Evolutionary conservation across 2,329 filamentous ascomycete genomes (phyloP), one percentile per base, ranked within the genome.

Genomic region (Xylariaceae sp.): DNA sequence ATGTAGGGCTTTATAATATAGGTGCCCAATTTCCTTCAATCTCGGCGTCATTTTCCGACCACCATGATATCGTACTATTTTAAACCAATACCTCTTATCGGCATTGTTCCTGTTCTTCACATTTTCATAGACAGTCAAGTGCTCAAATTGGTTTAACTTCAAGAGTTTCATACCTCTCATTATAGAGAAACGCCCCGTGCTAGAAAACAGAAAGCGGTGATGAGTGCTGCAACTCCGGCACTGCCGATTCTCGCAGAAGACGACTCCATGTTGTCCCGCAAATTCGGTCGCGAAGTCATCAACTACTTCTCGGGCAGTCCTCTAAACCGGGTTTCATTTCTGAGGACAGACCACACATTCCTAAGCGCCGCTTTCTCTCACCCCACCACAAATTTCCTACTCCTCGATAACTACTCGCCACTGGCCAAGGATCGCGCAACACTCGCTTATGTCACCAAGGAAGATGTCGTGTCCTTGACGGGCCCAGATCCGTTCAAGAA

Each of bases 221-320:
- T 69, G 64, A 56, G 59, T 47, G 33, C 50, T 23, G 40, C 55
- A 48, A 64, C 68, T 25, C 75, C 76, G 45, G 67, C 72, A 55
- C 66, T 74, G 45, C 66, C 71, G 44, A 53, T 63, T 40, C 66
- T 75, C 51, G 61, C 63, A 49, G 65, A 67, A 65, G 67, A 78
- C 66, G 70, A 75, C 65, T 80, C 77, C 11, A 88, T 89, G 82
- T 73, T 93, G 59, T 80, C 82, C 56, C 75, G 80, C 48, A 88
- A 84, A 62, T 92, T 90, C 67, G 88, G 88, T 66, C 83, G 79
- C 55, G 88, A 92, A 67, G 74, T 88, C 50, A 78, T 84, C 62
- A 93, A 92, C 68, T 93, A 93, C 77, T 93, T 91, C 68, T 82
- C 86, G 40, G 85, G 87, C 55, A 85, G 80, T 44, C 85, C 83